Evolutionary conservation across 129 eudicot species (phyloP).

Genomic region (Gnaphalium uliginosum): DNA sequence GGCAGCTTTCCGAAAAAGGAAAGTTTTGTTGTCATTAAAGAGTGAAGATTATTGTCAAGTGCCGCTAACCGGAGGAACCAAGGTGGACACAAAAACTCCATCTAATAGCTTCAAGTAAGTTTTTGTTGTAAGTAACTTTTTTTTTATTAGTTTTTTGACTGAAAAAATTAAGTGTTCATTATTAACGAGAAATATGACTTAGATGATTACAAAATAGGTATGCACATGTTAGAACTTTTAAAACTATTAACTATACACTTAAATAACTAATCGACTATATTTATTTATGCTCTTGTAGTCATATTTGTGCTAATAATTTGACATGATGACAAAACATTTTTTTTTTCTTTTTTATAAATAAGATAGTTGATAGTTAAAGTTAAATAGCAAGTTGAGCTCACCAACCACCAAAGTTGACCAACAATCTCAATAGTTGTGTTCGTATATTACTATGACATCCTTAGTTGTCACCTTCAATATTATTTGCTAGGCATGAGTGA

Average conservation of each 20-base stretch:
- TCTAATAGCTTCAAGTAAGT: conserved; percentile 37
- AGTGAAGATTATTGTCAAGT: conserved; percentile 29
- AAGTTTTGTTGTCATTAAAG: conserved; percentile 3
- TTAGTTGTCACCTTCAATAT: background rate
- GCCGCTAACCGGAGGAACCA: background rate
- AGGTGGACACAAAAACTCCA: conserved; percentile 23
- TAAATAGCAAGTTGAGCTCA: background rate
- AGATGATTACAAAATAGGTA: no score
- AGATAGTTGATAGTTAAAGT: no score
- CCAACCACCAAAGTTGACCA: background rate
- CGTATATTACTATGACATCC: background rate
- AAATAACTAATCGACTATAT: no score
- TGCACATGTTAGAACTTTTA: no score
- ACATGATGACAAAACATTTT: background rate
- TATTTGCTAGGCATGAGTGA: background rate
- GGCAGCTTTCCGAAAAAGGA: conserved; percentile 38
- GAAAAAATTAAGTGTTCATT: no score
- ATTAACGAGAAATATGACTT: no score
- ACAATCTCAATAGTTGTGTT: background rate
- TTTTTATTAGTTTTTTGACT: no score
- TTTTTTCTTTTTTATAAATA: background rate
- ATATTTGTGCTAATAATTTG: background rate
- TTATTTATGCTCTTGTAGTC: no score
- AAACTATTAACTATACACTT: no score
- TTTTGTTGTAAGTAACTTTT: no score